Evolutionary conservation across 176 grass and related monocot species (phyloP).

Genomic region (Hyparrhenia diplandra): DNA sequence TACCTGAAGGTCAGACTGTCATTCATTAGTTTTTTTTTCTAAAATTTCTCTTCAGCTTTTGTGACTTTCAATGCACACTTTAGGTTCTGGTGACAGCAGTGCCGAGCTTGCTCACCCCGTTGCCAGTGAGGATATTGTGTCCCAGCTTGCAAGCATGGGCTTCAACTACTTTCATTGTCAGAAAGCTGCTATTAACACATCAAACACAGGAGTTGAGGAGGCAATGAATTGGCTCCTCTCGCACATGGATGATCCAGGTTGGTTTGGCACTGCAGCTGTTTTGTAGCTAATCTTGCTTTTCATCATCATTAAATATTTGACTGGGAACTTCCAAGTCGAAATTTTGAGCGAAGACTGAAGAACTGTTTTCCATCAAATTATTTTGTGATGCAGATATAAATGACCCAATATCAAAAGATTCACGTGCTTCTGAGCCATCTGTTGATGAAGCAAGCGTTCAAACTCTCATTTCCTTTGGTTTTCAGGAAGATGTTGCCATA

Average conservation of each 20-base stretch:
- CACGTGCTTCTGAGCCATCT: constrained; percentile 26
- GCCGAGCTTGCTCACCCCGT: constrained; percentile 40
- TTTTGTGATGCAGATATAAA: constrained; percentile 70
- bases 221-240: constrained; percentile 95
- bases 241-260: constrained; percentile 94
- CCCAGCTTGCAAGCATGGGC: constrained; percentile 75
- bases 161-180: constrained; percentile 94
- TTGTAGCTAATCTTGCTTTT: neutral
- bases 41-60: neutral
- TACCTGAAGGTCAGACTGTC: constrained; percentile 69
- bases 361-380: neutral
- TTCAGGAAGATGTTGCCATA: constrained; percentile 74
- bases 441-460: constrained; percentile 84
- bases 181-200: constrained; percentile 92
- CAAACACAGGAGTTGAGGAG: constrained; percentile 83
- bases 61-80: constrained; percentile 16
- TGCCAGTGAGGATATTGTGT: constrained; percentile 82
- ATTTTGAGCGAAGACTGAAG: neutral
- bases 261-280: neutral
- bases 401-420: constrained; percentile 56
- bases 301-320: neutral
- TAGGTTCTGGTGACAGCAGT: constrained; percentile 48
- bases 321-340: neutral
- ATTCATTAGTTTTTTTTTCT: neutral
- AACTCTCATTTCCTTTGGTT: constrained; percentile 86